Evolutionary conservation across 805 yeast genomes (phyloP).

Genomic region (Candida morakotiae): DNA sequence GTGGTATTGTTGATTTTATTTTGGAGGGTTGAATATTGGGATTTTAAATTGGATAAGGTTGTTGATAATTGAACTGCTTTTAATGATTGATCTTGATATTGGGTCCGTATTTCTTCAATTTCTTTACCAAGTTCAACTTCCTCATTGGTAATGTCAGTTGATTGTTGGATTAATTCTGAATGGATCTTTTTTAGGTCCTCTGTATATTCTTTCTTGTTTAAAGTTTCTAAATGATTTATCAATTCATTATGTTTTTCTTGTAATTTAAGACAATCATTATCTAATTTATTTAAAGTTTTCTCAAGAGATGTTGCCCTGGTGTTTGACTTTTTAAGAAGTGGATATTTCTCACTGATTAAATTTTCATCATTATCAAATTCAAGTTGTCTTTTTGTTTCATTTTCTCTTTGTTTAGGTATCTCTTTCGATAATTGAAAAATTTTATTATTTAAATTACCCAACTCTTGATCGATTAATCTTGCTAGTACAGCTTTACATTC

Average conservation of each 20-base stretch:
- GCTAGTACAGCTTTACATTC: constrained; percentile 24
- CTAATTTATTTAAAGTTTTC: constrained; percentile 27
- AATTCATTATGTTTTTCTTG: constrained; percentile 14
- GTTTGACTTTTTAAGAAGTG: constrained; percentile 28
- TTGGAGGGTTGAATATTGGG: constrained; percentile 14
- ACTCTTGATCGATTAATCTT: constrained; percentile 18
- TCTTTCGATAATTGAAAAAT: constrained; percentile 10
- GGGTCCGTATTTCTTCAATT: constrained; percentile 22
- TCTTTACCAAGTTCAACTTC: constrained; percentile 26
- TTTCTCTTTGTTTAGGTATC: constrained; percentile 19
- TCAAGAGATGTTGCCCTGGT: constrained; percentile 32
- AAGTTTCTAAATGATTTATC: constrained; percentile 12
- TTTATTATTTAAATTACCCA: constrained; percentile 16
- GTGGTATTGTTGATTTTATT: constrained; percentile 31
- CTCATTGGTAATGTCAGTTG: constrained; percentile 17
- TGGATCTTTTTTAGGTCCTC: too few relatives aligned
- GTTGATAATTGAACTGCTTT: constrained; percentile 28
- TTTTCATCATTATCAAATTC: constrained; percentile 31
- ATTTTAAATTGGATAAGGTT: constrained; percentile 16
- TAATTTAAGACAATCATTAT: constrained; percentile 22
- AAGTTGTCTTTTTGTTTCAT: constrained; percentile 29
- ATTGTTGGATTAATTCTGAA: too few relatives aligned
- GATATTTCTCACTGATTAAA: constrained; percentile 26
- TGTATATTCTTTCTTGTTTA: constrained; percentile 7
- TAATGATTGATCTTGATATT: constrained; percentile 31